These are phyloP conservation scores for Ampelomyces quisqualis DNA, from an alignment of 2,329 filamentous ascomycete species.

Conservation along the genomic window DNA sequence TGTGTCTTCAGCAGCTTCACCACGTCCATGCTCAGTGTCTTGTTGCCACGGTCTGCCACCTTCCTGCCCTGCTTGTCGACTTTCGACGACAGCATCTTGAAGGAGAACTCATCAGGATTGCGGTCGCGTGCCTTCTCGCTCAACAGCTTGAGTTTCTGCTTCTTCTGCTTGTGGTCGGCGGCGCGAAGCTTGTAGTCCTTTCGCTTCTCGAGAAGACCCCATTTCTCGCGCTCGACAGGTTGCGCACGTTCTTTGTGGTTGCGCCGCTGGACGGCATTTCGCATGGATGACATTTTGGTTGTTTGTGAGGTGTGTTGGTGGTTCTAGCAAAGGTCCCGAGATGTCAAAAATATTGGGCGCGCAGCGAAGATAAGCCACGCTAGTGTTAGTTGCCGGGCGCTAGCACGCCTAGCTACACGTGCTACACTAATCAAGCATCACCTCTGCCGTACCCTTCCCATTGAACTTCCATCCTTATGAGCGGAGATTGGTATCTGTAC, in stretches of 20 bases:
- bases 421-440: too few species aligned
- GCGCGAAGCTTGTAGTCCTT: constrained; percentile 73
- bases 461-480: too few species aligned
- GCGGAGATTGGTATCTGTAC: too few species aligned
- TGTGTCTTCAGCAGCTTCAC: constrained; percentile 67
- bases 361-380: neutral
- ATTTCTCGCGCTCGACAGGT: constrained; percentile 76
- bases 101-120: constrained; percentile 67
- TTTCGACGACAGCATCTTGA: constrained; percentile 60
- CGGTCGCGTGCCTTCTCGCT: constrained; percentile 61
- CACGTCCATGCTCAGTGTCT: constrained; percentile 55
- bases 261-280: constrained; percentile 62
- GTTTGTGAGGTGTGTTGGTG: constrained; percentile 2
- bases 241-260: constrained; percentile 90
- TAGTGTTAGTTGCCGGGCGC: neutral
- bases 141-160: constrained; percentile 59
- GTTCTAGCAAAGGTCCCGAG: neutral
- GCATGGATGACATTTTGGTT: constrained; percentile 36
- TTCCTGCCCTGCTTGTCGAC: constrained; percentile 49
- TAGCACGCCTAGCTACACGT: too few species aligned
- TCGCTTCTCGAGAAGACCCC: constrained; percentile 93
- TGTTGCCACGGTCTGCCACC: constrained; percentile 49
- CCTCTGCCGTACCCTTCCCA: too few species aligned
- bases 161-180: constrained; percentile 63
- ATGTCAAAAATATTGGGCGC: constrained; percentile 7